Evolutionary conservation across 2,329 filamentous ascomycete genomes (phyloP), one percentile per base, ranked within the genome.

Genomic region (Alternaria metachromatica): DNA sequence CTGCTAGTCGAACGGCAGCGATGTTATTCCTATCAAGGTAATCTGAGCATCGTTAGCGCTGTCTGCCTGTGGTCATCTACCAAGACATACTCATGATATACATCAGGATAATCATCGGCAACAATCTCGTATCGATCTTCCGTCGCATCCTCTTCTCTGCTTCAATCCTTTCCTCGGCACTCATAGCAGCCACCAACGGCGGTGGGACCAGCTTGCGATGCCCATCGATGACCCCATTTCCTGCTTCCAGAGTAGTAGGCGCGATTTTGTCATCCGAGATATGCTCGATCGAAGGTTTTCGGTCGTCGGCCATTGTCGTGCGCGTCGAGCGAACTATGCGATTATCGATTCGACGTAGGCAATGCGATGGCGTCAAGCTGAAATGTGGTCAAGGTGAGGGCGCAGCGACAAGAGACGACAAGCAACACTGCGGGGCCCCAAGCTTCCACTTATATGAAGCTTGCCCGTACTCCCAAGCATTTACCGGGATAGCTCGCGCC

Each of bases 41-140:
- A 55, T 63, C 60, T 63, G 10, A 0, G 2, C 30, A 4, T 12
- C 3, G 25, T 63, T 11, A 63, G 56, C 15, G 13, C 30, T 23
- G 6, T 9, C 7, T 6, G 43, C n/a, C 21, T 12, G 6, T 18
- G 9, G 3, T 11, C 46, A 48, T 23, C 21, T 30, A 28, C 11
- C 13, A 25, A 28, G 18, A 91, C 77, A 92, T 93, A 80, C 93
- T 93, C 81, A 91, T 78, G 76, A 93, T 92, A 73, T 93, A 93
- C 82, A 93, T 91, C 67, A 93, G 77, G 51, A 93, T 87, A 61
- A 93, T 82, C 80, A 89, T 89, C 0, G 90, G 90, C 70, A 93
- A 82, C 77, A 93, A 63, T 55, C 90, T 85, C 20, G 85, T 71
- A 74, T 94, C 92, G 58, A 94, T 88, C 81, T 93, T 94, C 69